Evolutionary conservation across 805 yeast genomes (phyloP).

Genomic region (Candida stauntonica): DNA sequence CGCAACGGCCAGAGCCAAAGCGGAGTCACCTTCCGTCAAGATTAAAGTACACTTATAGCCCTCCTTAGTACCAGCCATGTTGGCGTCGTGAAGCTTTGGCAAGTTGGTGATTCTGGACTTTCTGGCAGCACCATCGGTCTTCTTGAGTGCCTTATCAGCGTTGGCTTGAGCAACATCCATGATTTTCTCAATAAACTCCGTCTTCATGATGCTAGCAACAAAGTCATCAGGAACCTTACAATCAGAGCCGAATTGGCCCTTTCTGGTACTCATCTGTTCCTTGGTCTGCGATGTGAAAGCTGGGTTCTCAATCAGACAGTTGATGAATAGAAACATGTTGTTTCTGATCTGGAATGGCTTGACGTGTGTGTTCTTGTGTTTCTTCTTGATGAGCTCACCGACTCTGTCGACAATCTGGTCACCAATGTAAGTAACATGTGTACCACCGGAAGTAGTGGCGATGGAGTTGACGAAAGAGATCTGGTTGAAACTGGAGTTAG

Average conservation of each 20-base stretch:
- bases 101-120: slow-evolving; percentile 84
- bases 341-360: slow-evolving; percentile 86
- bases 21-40: slow-evolving; percentile 96
- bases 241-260: slow-evolving; percentile 83
- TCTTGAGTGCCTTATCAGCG: slow-evolving; percentile 81
- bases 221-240: slow-evolving; percentile 75
- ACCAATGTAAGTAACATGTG: slow-evolving; percentile 83
- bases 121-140: slow-evolving; percentile 83
- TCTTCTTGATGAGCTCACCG: slow-evolving; percentile 67
- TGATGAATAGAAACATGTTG: slow-evolving; percentile 85
- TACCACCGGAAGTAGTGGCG: slow-evolving; percentile 96
- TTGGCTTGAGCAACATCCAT: slow-evolving; percentile 81
- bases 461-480: slow-evolving; percentile 96
- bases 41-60: slow-evolving; percentile 90
- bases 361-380: slow-evolving; percentile 59
- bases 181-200: slow-evolving; percentile 67
- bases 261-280: slow-evolving; percentile 89
- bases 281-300: slow-evolving; percentile 97
- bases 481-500: slow-evolving; percentile 87
- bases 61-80: slow-evolving; percentile 90
- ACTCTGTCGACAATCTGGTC: slow-evolving; percentile 82
- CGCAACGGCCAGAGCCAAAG: slow-evolving; percentile 84
- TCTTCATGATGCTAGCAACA: slow-evolving; percentile 64
- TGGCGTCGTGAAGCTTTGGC: slow-evolving; percentile 91
- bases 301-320: slow-evolving; percentile 92